phyloP scores from a whole-genome alignment of 257 asterid genomes.

The Forsythia suspensa region DNA sequence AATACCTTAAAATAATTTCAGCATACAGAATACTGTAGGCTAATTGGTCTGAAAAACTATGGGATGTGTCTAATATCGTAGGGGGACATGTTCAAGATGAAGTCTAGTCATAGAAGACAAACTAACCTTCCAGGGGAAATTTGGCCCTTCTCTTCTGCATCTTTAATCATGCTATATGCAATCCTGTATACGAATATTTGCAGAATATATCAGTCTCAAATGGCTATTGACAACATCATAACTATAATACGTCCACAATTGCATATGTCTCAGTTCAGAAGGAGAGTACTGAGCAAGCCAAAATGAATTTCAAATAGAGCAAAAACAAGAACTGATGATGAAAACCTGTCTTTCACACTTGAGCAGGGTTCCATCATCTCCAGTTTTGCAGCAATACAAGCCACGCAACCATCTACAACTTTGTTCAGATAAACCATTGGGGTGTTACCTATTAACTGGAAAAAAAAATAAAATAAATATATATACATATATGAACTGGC shows the following conservation, averaged over 20 bases:
- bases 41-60: neutral
- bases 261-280: too few species aligned
- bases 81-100: neutral
- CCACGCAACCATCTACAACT: constrained; percentile 42
- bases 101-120: neutral
- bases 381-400: constrained; percentile 44
- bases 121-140: constrained; percentile 49
- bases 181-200: constrained; percentile 32
- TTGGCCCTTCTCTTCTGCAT: constrained; percentile 54
- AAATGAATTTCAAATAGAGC: neutral
- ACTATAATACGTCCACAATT: neutral
- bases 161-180: constrained; percentile 48
- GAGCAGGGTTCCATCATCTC: constrained; percentile 52
- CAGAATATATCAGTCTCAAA: neutral
- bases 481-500: neutral
- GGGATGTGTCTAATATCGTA: neutral
- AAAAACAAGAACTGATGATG: neutral
- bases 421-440: constrained; percentile 53
- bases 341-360: constrained; percentile 50
- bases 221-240: neutral
- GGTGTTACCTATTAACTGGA: constrained; percentile 45
- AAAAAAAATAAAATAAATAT: neutral
- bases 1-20: too few species aligned
- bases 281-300: neutral
- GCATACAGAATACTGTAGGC: neutral